phyloP scores from a whole-genome alignment of 257 asterid genomes.

The Solanum piurae region DNA sequence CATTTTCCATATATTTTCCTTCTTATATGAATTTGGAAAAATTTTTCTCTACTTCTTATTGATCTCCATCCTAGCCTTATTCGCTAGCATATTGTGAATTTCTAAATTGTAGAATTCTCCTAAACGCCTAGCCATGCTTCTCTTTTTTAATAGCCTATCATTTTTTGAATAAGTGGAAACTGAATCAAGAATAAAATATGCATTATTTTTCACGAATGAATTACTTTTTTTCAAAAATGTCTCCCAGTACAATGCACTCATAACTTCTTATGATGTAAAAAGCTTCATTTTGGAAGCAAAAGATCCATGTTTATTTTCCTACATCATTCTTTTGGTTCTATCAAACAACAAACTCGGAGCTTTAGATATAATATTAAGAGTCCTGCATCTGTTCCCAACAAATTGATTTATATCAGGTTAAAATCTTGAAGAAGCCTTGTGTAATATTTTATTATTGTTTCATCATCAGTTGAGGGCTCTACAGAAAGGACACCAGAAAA shows the following conservation, averaged over 20 bases:
- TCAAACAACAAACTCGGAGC: neutral
- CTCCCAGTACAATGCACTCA: neutral
- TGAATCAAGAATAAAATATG: slow-evolving; percentile 2
- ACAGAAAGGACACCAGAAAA: neutral
- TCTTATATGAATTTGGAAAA: neutral
- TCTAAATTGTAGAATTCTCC: neutral
- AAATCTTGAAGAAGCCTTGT: neutral
- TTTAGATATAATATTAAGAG: no score
- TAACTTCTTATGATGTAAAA: no score
- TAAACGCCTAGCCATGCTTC: slow-evolving; percentile 2
- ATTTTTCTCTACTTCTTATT: no score
- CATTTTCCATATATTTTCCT: neutral
- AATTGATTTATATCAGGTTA: no score
- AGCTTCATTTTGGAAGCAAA: no score
- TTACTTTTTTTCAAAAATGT: no score
- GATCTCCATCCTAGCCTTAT: neutral
- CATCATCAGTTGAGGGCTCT: neutral
- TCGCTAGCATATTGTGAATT: neutral
- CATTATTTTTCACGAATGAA: neutral
- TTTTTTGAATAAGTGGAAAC: neutral
- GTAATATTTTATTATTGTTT: neutral
- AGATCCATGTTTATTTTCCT: neutral
- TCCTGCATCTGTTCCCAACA: neutral
- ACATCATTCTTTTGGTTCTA: neutral
- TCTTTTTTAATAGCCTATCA: slow-evolving; percentile 18